Evolutionary conservation across 257 asterid species (phyloP), one percentile per base, ranked within the genome.

Genomic region (Solanum okadae): DNA sequence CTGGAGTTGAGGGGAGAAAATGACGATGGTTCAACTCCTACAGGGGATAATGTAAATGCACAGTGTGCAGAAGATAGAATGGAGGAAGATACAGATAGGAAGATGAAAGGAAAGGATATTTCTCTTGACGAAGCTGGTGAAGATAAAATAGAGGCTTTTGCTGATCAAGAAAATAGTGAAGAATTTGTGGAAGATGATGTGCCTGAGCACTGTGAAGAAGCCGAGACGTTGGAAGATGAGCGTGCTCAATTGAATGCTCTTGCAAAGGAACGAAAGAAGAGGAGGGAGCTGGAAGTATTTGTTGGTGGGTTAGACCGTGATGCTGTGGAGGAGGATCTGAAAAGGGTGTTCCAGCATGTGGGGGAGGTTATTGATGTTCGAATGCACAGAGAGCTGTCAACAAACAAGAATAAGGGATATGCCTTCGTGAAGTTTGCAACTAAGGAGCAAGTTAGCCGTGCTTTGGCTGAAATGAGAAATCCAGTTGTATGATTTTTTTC

Each of bases 241-340:
- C 91, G 40, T 25, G 90, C 89, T 59, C 92, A 94, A 89, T 88
- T 93, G 73, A 88, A 93, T 90, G 94, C 93, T 67, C 93, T 90
- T 87, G 93, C 93, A 29, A 87, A 92, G 89, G 94, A 93, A 78
- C 92, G 94, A 70, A 93, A 87, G 91, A 89, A 88, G 70, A 92
- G 93, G 93, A 94, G 91, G 82, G 95, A 94, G 90, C 87, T 93
- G 81, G 96, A 94, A 90, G 78, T 94, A 83, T 94, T 94, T 88
- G 95, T 94, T 88, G 95, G 95, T 89, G 96, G 96, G 52, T 89
- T 94, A 91, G 96, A 94, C 87, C 89, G 93, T 73, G 94, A 93
- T 88, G 95, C 92, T 87, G 86, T 84, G 34, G 95, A 94, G 87
- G 94, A 90, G 83, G 95, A 93, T 87, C 78, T 94, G 70, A 92